phyloP scores from a whole-genome alignment of 2,329 filamentous ascomycete genomes.

The Ceratocystis cubensis region DNA sequence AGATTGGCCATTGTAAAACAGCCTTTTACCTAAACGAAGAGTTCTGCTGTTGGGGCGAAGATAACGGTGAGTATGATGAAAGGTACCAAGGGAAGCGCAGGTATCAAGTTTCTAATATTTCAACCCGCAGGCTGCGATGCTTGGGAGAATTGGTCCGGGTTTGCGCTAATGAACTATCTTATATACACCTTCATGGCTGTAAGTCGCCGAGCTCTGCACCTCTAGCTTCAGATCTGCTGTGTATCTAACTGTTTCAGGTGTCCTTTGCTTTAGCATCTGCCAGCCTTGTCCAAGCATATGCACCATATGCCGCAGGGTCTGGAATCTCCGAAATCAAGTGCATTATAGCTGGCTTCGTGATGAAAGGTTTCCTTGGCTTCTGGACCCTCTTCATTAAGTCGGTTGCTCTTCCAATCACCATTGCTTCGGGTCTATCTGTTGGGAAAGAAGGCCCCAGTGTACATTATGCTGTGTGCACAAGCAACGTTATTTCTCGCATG shows the following conservation, averaged over 20 bases:
- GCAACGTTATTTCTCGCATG: constrained; percentile 85
- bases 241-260: constrained; percentile 35
- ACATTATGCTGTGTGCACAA: constrained; percentile 96
- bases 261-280: constrained; percentile 74
- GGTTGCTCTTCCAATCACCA: constrained; percentile 76
- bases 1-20: constrained; percentile 88
- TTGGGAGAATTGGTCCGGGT: constrained; percentile 80
- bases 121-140: constrained; percentile 55
- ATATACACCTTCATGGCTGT: constrained; percentile 79
- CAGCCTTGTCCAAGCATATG: constrained; percentile 75
- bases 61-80: constrained; percentile 46
- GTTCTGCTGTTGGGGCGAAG: constrained; percentile 96
- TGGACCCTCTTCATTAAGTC: constrained; percentile 93
- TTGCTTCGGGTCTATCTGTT: constrained; percentile 85
- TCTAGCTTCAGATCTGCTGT: constrained; percentile 17
- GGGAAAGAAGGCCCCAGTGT: constrained; percentile 97
- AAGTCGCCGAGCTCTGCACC: constrained; percentile 26
- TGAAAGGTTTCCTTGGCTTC: constrained; percentile 92
- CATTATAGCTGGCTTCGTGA: constrained; percentile 96
- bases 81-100: background rate
- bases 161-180: constrained; percentile 68
- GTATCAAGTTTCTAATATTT: background rate
- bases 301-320: constrained; percentile 89
- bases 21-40: constrained; percentile 94
- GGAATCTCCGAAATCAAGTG: constrained; percentile 99